Base-by-base conservation (phyloP, 1,284 basidiomycete genomes). In the Ceratobasidium sp. region DNA sequence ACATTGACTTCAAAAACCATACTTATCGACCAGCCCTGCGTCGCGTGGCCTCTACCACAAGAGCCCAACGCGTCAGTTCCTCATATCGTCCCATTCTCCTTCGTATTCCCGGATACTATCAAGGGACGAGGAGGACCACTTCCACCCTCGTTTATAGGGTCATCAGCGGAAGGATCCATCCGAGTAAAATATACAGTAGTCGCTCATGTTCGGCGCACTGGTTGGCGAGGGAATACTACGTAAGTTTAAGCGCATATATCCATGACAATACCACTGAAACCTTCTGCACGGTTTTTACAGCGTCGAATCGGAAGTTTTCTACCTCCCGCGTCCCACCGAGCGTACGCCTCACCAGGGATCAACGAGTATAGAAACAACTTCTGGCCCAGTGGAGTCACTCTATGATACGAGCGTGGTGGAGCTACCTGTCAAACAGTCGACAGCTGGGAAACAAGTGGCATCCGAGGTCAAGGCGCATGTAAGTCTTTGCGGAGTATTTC, bases 381-480 rank as follows among this genome's bases (percentile, higher is more conserved):
- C 6, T 18, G 12, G 26, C n/a, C 65, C 65, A 57, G n/a, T 32
- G 5, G 65, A 58, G 34, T 70, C 65, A n/a, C 65, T 53, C 16
- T 45, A 58, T 43, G 65, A 70, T 30, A 21, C 26, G 55, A 70
- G 23, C n/a, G 30, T 70, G 10, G 32, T 58, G 36, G 39, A 45
- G 34, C 41, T 57, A 14, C 23, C 48, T 43, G 41, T 55, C 21
- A 57, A 30, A 28, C 65, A 39, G 28, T 34, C 55, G 21, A 16
- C 23, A 30, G 52, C 23, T 10, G 65, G 65, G 23, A 58, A 58
- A 26, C 26, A 43, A 36, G 10, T 36, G 28, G 21, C 14, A 45
- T 58, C 65, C 30, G 39, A 34, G 30, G 30, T 70, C 53, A 58
- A 58, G 28, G 65, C 30, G 52, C 65, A 70, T 36, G 65, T 58